phyloP scores from a whole-genome alignment of 768 basidiomycete species.

The Udeniomyces megalosporus region DNA sequence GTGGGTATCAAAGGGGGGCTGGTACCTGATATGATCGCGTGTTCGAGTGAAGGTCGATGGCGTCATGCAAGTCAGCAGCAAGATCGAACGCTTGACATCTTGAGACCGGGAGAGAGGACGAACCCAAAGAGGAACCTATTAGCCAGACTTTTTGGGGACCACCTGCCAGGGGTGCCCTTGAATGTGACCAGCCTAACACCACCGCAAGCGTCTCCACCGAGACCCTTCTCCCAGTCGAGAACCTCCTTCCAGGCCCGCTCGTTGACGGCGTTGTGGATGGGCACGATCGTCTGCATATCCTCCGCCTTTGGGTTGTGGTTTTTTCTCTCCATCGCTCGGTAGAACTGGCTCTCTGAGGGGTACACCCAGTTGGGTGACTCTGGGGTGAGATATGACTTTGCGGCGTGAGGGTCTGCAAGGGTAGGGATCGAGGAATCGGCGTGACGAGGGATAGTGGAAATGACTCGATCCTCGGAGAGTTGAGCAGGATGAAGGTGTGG shows the following conservation, averaged over 20 bases:
- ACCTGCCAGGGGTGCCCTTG: constrained; percentile 67
- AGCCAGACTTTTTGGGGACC: constrained; percentile 61
- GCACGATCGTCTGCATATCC: constrained; percentile 94
- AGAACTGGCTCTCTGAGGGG: constrained; percentile 97
- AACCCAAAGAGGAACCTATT: constrained; percentile 69
- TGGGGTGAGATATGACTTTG: constrained; percentile 23
- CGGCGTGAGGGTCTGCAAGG: background rate
- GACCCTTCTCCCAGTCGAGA: constrained; percentile 61
- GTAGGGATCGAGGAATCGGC: constrained; percentile 7
- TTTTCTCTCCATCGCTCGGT: constrained; percentile 88
- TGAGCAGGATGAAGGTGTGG: constrained; percentile 6
- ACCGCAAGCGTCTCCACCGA: constrained; percentile 59
- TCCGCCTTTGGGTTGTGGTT: constrained; percentile 66
- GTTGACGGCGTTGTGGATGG: constrained; percentile 98
- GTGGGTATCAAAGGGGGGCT: constrained; percentile 87
- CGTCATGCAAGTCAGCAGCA: too few species aligned
- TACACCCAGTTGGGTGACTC: constrained; percentile 77
- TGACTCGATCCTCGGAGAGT: constrained; percentile 58
- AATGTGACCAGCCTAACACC: constrained; percentile 36
- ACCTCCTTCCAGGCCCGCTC: constrained; percentile 79
- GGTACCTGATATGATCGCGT: constrained; percentile 48
- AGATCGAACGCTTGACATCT: too few species aligned
- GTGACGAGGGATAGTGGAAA: constrained; percentile 69
- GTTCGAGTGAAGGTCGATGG: too few species aligned
- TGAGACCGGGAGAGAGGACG: too few species aligned